Percentiles rank a stretch among this genome's conserved stretches.
Conservation (phyloP, 2,329 filamentous ascomycete genomes). For the Penicillium italicum region DNA sequence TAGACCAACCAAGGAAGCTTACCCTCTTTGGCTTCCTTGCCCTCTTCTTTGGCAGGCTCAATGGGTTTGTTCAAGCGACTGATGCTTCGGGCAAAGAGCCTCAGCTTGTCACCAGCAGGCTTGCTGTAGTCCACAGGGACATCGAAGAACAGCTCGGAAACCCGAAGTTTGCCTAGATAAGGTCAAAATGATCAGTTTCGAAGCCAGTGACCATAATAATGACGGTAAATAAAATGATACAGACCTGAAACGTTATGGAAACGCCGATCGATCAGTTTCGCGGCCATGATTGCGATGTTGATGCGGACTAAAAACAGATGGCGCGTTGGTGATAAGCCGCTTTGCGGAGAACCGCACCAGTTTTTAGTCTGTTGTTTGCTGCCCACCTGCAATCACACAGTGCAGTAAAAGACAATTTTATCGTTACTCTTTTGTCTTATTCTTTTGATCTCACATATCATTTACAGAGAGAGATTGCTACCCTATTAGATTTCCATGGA, state of each 20-base stretch:
- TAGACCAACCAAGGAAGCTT: conserved; percentile 63
- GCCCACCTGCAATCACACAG: background rate
- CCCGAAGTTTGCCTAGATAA: conserved; percentile 63
- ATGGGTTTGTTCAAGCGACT: conserved; percentile 56
- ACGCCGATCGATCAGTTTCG: conserved; percentile 38
- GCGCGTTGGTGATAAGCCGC: conserved; percentile 4
- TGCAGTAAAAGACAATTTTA: background rate
- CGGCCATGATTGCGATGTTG: conserved; percentile 31
- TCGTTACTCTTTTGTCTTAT: too few species aligned
- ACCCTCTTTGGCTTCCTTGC: conserved; percentile 36
- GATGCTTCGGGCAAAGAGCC: conserved; percentile 74
- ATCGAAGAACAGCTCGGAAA: conserved; percentile 81
- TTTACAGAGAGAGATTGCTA: too few species aligned
- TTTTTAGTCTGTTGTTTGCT: background rate
- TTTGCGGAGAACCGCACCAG: conserved; percentile 12
- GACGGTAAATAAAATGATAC: background rate
- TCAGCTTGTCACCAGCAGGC: conserved; percentile 59
- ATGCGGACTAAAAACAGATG: conserved; percentile 3
- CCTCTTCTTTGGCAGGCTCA: conserved; percentile 42
- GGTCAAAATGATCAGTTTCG: conserved; percentile 3
- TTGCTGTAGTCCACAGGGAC: conserved; percentile 76
- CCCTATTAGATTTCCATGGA: too few species aligned
- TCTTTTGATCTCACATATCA: too few species aligned
- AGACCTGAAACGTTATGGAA: conserved; percentile 40
- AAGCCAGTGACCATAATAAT: background rate